Base-by-base conservation (phyloP, 176 grass and related monocot genomes). In the Zizania latifolia region DNA sequence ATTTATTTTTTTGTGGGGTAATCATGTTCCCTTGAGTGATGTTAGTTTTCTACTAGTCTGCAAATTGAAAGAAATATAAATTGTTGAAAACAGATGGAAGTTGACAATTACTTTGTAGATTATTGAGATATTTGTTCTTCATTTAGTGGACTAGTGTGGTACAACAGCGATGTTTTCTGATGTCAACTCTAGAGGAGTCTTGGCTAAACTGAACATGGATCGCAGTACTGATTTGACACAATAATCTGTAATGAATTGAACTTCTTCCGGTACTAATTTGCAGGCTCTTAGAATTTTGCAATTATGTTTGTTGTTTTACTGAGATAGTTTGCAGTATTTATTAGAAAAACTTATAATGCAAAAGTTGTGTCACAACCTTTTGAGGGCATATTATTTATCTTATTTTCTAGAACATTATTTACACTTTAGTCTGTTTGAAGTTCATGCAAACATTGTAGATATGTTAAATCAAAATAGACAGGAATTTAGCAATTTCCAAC, bases 1-100 rank as follows among this genome's bases (percentile, higher is more conserved):
- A 82, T 82, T 82, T 56, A 82, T 65, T 71, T 82, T 82, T 14
- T 59, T 51, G 50, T 75, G 34, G 61, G 62, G 38, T 36, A 45
- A 59, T 58, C 81, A 75, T 83, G 62, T 75, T 50, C 60, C 81
- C 62, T 68, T 68, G 36, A 74, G 71, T 68, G 71, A 32, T 75
- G 37, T 59, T 83, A 68, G 41, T 29, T 77, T 77, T 53, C 32
- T 19, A 32, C 41, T 71, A 80, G 38, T 59, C 65, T 61, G 19
- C 32, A 60, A 53, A 34, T 24, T 26, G 64, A 53, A 4, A 70
- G 29, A 6, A 70, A 57, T 60, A 65, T 57, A 41, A 24, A 9
- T 62, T 40, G 44, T 45, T 75, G 19, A 26, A 67, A 35, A 27
- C n/a, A 36, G 36, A 57, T n/a, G 36, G 24, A 57, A 41, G 56